Base-by-base conservation (phyloP, 106 monocot genomes). In the Narthecium ossifragum region DNA sequence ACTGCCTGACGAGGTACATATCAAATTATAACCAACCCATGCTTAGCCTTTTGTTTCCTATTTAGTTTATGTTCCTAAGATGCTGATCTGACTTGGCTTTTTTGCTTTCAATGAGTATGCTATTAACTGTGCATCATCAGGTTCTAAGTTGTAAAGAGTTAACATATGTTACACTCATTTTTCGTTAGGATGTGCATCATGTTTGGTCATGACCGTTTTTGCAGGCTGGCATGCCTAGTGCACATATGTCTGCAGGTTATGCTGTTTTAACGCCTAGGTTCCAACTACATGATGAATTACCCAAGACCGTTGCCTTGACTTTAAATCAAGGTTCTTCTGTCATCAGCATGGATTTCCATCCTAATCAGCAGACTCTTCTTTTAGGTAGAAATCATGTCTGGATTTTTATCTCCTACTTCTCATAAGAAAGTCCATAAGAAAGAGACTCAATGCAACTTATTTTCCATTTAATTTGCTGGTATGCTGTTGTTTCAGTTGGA, bases 1-100 rank as follows among this genome's bases (percentile, higher is more conserved):
- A 32, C 62, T 72, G 43, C 71, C 86, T 49, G 81, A 78, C 23
- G 86, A 86, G 80, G 86, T 85, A 65, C n/a, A 27, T 36, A 27
- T 1, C 53, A 36, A 17, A 51, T 26, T 53, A 23, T 13, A 11
- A 28, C n/a, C 10, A 17, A n/a, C 7, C 11, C 18, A 3, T 46
- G 11, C 17, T 65, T 50, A 4, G 46, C 11, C 28, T 13, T 54
- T 54, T 54, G 27, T 29, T 39, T 72, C 22, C 8, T 60, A 46
- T 10, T 54, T 29, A 17, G 14, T 0, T 24, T 41, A 24, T 46
- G 36, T 14, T 11, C 21, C 8, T 9, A 40, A 4, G n/a, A 34
- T 21, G 26, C 50, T 38, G 21, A 13, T 2, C 43, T 43, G 12
- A 18, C 25, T 34, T 59, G 12, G 5, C 15, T 63, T 15, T 30